These are phyloP conservation scores for Debaryomyces sp. DNA, from an alignment of 1,139 yeast genomes.

Conservation along the genomic window DNA sequence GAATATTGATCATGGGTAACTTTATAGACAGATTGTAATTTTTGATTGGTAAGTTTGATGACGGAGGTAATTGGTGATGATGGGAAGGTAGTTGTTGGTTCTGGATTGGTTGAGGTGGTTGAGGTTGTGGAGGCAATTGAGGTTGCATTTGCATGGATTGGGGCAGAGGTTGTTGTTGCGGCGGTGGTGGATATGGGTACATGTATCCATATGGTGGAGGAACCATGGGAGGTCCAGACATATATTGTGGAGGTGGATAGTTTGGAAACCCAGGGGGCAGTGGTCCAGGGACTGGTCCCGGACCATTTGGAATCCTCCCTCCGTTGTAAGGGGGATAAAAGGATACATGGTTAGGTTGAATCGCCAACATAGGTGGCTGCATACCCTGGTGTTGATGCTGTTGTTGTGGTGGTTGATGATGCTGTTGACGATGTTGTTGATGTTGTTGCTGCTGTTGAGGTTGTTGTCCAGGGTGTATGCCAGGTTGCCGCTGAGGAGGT, in stretches of 20 bases:
- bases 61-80: not conserved
- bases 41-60: not conserved
- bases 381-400: not conserved
- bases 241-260: constrained; percentile 9
- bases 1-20: constrained; percentile 1
- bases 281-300: constrained; percentile 51
- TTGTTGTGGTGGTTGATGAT: too few relatives aligned
- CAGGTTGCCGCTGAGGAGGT: not conserved
- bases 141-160: constrained; percentile 18
- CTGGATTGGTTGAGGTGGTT: constrained; percentile 18
- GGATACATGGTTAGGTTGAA: constrained; percentile 13
- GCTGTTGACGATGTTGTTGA: too few relatives aligned
- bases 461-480: constrained; percentile 3
- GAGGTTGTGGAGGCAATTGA: constrained; percentile 27
- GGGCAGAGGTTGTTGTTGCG: constrained; percentile 19
- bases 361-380: constrained; percentile 1
- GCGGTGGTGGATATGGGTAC: constrained; percentile 6
- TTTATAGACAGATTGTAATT: not conserved
- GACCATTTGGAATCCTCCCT: constrained; percentile 48
- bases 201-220: constrained; percentile 2
- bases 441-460: constrained; percentile 5
- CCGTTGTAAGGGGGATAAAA: constrained; percentile 43
- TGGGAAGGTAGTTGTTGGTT: constrained; percentile 12
- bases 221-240: constrained; percentile 1
- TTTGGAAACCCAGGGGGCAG: constrained; percentile 30